Conservation (phyloP, 108 stramenopile genomes). For the Cyclotella atomus region DNA sequence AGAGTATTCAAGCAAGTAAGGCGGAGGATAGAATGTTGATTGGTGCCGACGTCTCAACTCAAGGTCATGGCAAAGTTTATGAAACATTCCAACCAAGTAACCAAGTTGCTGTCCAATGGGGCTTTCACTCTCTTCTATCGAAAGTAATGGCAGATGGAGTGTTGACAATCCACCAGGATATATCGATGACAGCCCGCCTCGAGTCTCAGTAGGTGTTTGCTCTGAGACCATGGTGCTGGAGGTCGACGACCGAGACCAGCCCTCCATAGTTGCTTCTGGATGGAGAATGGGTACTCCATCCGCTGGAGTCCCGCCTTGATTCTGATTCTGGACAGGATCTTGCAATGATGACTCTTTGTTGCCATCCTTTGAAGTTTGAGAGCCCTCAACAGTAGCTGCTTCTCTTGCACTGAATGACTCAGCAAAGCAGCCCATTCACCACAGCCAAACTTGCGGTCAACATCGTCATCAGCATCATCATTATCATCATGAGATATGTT, state of each 20-base stretch:
- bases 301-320: too few relatives aligned
- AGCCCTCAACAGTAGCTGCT: not conserved
- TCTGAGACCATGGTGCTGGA: too few relatives aligned
- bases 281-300: too few relatives aligned
- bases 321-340: too few relatives aligned
- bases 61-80: slow-evolving; percentile 76
- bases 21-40: too few relatives aligned
- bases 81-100: slow-evolving; percentile 85
- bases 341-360: not conserved
- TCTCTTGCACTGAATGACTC: slow-evolving; percentile 44
- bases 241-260: too few relatives aligned
- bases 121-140: slow-evolving; percentile 71
- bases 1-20: too few relatives aligned
- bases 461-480: slow-evolving; percentile 24
- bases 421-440: slow-evolving; percentile 78
- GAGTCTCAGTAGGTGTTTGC: not conserved
- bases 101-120: slow-evolving; percentile 82
- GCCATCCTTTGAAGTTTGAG: slow-evolving; percentile 2
- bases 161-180: slow-evolving; percentile 23
- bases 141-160: slow-evolving; percentile 68
- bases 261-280: too few relatives aligned
- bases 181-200: not conserved
- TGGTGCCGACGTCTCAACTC: slow-evolving; percentile 51
- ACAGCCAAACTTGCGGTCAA: slow-evolving; percentile 39
- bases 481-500: slow-evolving; percentile 22